Conservation (phyloP, 1,284 basidiomycete genomes). For the Coniferiporia weirii region DNA sequence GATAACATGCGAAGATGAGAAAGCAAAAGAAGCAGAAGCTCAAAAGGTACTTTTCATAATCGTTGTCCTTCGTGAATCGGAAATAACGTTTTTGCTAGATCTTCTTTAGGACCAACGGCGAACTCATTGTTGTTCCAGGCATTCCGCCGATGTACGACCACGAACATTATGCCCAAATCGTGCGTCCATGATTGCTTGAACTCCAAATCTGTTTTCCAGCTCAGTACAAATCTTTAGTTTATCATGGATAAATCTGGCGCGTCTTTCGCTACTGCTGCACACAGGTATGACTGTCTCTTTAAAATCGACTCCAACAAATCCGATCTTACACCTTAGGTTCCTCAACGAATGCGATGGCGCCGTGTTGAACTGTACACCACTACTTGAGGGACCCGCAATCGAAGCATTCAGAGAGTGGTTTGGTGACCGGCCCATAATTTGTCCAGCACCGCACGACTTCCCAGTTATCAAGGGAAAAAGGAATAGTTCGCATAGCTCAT, state of each 20-base stretch:
- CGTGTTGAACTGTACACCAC: neutral
- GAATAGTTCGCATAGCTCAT: neutral
- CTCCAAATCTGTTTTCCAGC: neutral
- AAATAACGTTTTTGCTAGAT: neutral
- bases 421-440: slow-evolving; percentile 2
- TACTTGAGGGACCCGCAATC: slow-evolving; percentile 1
- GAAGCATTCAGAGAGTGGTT: slow-evolving; percentile 8
- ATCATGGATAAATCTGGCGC: too few species aligned
- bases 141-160: slow-evolving; percentile 11
- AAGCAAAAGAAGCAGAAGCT: neutral
- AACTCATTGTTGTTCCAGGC: neutral
- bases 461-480: neutral
- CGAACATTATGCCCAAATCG: neutral
- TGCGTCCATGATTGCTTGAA: neutral
- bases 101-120: neutral
- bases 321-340: too few species aligned
- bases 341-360: slow-evolving; percentile 9
- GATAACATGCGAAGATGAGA: neutral
- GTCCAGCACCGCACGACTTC: neutral
- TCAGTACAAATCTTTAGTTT: too few species aligned
- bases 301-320: too few species aligned
- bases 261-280: too few species aligned
- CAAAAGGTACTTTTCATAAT: neutral
- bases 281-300: too few species aligned
- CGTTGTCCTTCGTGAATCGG: too few species aligned